Evolutionary conservation across 2,329 filamentous ascomycete genomes (phyloP).

Genomic region (Monilinia polystroma): DNA sequence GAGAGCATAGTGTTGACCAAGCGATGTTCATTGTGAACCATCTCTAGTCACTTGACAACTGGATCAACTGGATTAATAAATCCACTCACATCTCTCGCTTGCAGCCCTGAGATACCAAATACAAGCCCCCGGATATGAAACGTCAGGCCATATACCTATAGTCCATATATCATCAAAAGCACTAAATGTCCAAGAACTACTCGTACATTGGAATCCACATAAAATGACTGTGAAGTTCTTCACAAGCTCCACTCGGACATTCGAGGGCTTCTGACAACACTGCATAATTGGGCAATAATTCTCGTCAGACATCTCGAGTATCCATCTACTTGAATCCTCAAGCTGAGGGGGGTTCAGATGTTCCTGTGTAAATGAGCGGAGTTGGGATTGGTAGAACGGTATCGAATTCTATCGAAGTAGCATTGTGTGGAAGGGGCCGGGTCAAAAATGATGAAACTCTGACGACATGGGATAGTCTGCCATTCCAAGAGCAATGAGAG

Average conservation of each 20-base stretch:
- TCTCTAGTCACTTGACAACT: too few species aligned
- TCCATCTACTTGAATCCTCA: not conserved
- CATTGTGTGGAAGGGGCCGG: not conserved
- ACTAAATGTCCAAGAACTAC: not conserved
- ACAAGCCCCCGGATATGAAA: not conserved
- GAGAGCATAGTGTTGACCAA: too few species aligned
- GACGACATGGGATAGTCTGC: too few species aligned
- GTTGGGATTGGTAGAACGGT: too few species aligned
- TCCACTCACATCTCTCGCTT: too few species aligned
- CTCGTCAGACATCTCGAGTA: not conserved
- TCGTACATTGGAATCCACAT: not conserved
- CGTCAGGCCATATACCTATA: not conserved
- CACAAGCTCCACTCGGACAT: not conserved
- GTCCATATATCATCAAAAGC: not conserved
- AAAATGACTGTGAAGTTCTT: too few species aligned
- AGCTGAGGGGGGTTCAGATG: not conserved
- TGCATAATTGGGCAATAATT: not conserved
- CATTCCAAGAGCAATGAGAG: not conserved
- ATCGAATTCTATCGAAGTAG: not conserved
- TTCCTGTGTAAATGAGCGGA: not conserved
- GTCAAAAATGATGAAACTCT: not conserved
- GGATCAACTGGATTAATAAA: too few species aligned
- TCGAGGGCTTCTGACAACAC: too few species aligned
- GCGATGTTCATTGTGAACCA: too few species aligned
- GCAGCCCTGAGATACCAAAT: too few species aligned